Conservation (phyloP, 169 alveolate species). For the Plasmodium berghei region DNA sequence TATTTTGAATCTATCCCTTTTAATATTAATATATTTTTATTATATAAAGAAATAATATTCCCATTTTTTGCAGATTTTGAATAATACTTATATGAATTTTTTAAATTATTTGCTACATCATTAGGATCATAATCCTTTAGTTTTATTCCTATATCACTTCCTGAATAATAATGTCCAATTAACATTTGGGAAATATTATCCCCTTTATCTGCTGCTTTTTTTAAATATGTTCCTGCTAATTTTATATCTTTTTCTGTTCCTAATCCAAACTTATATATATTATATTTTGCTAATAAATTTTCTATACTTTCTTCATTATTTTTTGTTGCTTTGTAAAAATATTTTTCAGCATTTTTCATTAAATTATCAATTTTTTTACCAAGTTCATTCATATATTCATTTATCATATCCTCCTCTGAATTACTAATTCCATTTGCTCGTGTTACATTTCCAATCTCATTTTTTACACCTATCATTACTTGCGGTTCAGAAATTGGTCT, state of each 20-base stretch:
- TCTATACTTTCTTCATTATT: conserved; percentile 50
- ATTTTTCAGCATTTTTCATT: conserved; percentile 38
- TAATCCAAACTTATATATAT: conserved; percentile 84
- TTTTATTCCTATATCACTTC: conserved; percentile 85
- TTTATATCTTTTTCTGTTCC: conserved; percentile 84
- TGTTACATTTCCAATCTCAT: not conserved
- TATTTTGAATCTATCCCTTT: conserved; percentile 86
- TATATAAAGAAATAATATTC: conserved; percentile 86
- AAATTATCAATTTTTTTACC: conserved; percentile 11
- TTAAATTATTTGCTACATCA: conserved; percentile 78
- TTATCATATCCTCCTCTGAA: not conserved
- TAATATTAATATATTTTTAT: conserved; percentile 87
- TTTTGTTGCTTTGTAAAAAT: conserved; percentile 65
- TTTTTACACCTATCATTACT: not conserved
- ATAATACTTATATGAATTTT: conserved; percentile 87
- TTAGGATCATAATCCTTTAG: conserved; percentile 85
- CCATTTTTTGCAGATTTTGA: conserved; percentile 87
- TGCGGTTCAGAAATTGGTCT: not conserved
- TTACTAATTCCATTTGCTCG: not conserved
- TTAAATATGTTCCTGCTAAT: conserved; percentile 86
- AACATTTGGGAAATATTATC: conserved; percentile 88
- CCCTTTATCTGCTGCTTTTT: conserved; percentile 89
- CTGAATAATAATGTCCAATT: conserved; percentile 90
- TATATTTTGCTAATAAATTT: conserved; percentile 79
- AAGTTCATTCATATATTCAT: conserved; percentile 26